Evolutionary conservation across 345 rosid species (phyloP).

Genomic region (Eutrema japonicum): DNA sequence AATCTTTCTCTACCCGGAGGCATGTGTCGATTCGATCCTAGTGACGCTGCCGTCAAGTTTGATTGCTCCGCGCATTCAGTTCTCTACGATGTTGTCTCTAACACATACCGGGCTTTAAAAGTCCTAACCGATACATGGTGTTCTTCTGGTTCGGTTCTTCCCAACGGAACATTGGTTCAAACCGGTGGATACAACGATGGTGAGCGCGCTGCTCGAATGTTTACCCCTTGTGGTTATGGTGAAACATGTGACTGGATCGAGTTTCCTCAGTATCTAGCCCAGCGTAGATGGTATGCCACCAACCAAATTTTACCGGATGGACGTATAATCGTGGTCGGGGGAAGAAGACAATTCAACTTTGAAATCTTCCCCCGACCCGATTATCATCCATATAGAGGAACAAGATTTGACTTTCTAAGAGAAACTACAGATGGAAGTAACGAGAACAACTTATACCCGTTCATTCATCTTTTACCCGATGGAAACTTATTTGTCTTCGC

Average conservation of each 20-base stretch:
- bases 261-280: conserved; percentile 48
- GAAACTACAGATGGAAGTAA: conserved; percentile 53
- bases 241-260: conserved; percentile 73
- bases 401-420: conserved; percentile 49
- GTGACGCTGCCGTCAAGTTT: conserved; percentile 33
- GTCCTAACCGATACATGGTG: conserved; percentile 81
- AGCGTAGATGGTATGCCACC: conserved; percentile 81
- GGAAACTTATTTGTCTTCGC: conserved; percentile 86
- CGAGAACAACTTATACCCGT: conserved; percentile 92
- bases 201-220: conserved; percentile 58
- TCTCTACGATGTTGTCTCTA: conserved; percentile 63
- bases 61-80: conserved; percentile 85
- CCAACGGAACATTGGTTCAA: conserved; percentile 68
- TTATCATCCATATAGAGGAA: conserved; percentile 1
- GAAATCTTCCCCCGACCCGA: conserved; percentile 60
- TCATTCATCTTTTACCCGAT: conserved; percentile 78
- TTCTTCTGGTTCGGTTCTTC: conserved; percentile 76
- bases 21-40: conserved; percentile 53
- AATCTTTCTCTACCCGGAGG: conserved; percentile 64
- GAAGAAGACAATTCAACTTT: conserved; percentile 68
- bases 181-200: conserved; percentile 76
- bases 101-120: conserved; percentile 63
- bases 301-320: conserved; percentile 82
- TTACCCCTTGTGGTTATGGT: conserved; percentile 52
- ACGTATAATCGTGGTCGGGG: conserved; percentile 68